Base-by-base conservation (phyloP, 345 rosid genomes). In the Corchorus capsularis region DNA sequence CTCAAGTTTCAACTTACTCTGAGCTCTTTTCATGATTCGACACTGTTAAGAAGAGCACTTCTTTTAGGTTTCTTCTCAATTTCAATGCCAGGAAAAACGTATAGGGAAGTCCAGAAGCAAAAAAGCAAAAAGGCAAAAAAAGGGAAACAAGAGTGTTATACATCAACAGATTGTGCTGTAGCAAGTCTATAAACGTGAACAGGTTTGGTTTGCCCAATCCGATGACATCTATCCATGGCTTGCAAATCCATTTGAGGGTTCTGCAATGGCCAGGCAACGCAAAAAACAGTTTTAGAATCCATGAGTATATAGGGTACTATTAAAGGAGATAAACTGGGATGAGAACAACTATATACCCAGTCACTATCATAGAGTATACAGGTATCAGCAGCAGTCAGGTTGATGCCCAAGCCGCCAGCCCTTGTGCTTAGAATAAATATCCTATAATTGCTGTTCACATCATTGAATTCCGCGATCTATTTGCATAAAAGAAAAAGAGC, bases 201-300 rank as follows among this genome's bases (percentile, higher is more conserved):
- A 65, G 99, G 97, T 81, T 96, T 96, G 34, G 98, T 96, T 84
- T 96, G 98, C n/a, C 99, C 98, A 55, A 96, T 93, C 81, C 99
- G 88, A 74, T 96, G 99, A 86, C 99, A 96, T 83, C 98, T 86
- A 80, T 96, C 99, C 99, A 96, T 96, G 75, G 99, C 99, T 86
- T 96, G 98, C 75, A 93, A 85, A 85, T 93, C 99, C 94, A 94
- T 91, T 85, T 96, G 98, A 43, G 99, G 99, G 74, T 96, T 96
- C 99, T 96, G 86, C 37, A 10, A 79, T 15, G 65, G 72, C 78
- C 15, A 74, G 15, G 71, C 20, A 81, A 79, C 55, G 70, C 43
- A 61, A 78, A 68, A 45, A 47, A 7, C 13, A 47, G 47, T 65
- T 34, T 62, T 50, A 2, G 34, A 69, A 62, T 74, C 32, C 9